Conservation (phyloP, 2,329 filamentous ascomycete species). For the Trichoderma koningii region DNA sequence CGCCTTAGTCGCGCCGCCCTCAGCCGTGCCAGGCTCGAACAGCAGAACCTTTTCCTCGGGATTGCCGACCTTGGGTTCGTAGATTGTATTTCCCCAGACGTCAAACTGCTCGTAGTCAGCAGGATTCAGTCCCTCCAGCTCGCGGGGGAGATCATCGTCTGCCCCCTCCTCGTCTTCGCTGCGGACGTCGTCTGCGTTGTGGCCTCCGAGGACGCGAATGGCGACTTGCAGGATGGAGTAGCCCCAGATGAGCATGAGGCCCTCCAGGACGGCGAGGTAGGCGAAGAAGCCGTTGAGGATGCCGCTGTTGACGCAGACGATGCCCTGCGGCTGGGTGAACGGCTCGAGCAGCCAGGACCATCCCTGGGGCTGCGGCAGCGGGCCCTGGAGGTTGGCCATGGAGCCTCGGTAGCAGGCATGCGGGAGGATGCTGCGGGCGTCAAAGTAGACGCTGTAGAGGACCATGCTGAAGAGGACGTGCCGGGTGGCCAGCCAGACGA, state of each 20-base stretch:
- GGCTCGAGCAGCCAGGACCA: conserved; percentile 70
- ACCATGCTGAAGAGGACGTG: conserved; percentile 79
- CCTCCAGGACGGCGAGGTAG: conserved; percentile 75
- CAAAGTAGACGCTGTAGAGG: conserved; percentile 77
- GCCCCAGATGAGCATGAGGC: conserved; percentile 85
- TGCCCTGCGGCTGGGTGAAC: conserved; percentile 68
- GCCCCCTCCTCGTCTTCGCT: conserved; percentile 81
- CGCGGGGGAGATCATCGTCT: conserved; percentile 31
- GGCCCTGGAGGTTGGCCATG: conserved; percentile 56
- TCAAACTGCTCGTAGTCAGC: conserved; percentile 45
- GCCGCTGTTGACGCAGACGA: conserved; percentile 77
- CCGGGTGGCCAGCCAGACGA: conserved; percentile 79
- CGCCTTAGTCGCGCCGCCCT: conserved; percentile 65
- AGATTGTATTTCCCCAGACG: not conserved
- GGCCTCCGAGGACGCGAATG: conserved; percentile 73
- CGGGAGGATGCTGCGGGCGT: conserved; percentile 63
- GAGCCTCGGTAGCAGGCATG: conserved; percentile 71
- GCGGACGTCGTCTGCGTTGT: conserved; percentile 78
- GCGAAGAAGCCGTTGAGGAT: conserved; percentile 77
- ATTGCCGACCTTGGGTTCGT: conserved; percentile 45
- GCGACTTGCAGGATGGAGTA: conserved; percentile 83
- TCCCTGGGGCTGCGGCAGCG: conserved; percentile 52
- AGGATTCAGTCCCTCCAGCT: conserved; percentile 31
- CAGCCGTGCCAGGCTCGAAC: conserved; percentile 45
- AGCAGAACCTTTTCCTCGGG: conserved; percentile 62